A percentile compares a stretch with the other conserved stretches of the same genome.
phyloP scores from a whole-genome alignment of 2,329 filamentous ascomycete genomes.

The Calonectria pseudoreteaudii region DNA sequence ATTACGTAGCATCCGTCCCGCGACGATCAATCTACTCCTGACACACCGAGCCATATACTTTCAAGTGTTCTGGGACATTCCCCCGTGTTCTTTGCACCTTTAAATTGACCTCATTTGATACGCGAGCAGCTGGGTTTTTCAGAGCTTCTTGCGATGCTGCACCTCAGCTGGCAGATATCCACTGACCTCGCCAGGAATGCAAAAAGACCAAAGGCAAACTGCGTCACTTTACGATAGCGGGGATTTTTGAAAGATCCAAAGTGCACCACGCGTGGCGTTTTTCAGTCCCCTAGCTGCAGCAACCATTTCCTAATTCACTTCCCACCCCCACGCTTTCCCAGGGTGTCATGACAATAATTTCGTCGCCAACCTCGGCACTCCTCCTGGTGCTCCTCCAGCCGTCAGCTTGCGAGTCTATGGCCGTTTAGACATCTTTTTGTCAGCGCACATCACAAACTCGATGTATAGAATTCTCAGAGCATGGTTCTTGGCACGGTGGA shows the following conservation, averaged over 20 bases:
- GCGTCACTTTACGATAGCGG: not conserved
- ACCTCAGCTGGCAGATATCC: not conserved
- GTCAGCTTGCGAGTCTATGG: not conserved
- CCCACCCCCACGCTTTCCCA: not conserved
- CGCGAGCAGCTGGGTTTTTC: not conserved
- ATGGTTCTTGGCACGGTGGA: not conserved
- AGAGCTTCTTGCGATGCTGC: not conserved
- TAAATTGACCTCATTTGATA: not conserved
- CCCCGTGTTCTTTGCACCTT: not conserved
- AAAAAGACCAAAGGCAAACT: not conserved
- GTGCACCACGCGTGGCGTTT: not conserved
- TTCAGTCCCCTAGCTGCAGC: conserved; percentile 3
- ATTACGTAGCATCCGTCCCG: not conserved
- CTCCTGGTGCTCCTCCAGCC: not conserved
- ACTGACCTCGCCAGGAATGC: not conserved
- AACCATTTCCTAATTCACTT: not conserved
- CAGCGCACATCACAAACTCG: too few relatives aligned
- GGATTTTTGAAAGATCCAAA: not conserved
- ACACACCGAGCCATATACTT: not conserved
- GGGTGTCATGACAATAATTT: conserved; percentile 6
- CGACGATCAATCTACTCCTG: not conserved
- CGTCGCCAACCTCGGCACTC: not conserved
- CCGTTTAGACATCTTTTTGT: not conserved
- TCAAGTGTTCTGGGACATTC: not conserved
- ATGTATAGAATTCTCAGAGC: not conserved